phyloP scores from a whole-genome alignment of 805 yeast species.

The Myxozyma melibiosi region DNA sequence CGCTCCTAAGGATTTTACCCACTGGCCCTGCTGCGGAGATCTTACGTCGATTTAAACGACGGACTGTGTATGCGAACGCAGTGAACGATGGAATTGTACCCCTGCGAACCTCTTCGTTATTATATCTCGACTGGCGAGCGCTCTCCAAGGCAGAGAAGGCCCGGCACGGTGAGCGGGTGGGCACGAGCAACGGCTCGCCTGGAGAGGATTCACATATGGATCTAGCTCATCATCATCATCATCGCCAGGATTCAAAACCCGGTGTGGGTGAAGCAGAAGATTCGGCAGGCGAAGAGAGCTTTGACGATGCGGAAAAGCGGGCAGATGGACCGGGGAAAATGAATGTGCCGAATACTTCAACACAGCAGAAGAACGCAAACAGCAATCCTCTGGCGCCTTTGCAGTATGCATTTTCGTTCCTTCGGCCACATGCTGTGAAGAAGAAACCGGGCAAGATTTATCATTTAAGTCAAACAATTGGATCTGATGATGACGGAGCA shows the following conservation, averaged over 20 bases:
- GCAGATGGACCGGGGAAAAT: neutral
- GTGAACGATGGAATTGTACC: slow-evolving; percentile 96
- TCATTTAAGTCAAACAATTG: slow-evolving; percentile 37
- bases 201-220: slow-evolving; percentile 20
- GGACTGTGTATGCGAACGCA: slow-evolving; percentile 88
- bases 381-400: slow-evolving; percentile 22
- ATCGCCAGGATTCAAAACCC: neutral
- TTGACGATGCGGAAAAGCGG: neutral
- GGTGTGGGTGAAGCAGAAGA: slow-evolving; percentile 6
- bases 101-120: slow-evolving; percentile 75
- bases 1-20: slow-evolving; percentile 75
- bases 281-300: neutral
- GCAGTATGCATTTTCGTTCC: slow-evolving; percentile 36
- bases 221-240: too few species aligned
- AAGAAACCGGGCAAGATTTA: slow-evolving; percentile 38
- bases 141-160: slow-evolving; percentile 54
- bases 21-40: slow-evolving; percentile 69
- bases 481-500: slow-evolving; percentile 16
- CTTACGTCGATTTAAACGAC: slow-evolving; percentile 61
- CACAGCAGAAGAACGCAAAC: neutral
- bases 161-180: slow-evolving; percentile 29
- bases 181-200: slow-evolving; percentile 1
- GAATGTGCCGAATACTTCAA: neutral
- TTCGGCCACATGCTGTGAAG: slow-evolving; percentile 39
- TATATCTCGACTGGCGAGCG: slow-evolving; percentile 85